Evolutionary conservation across 768 basidiomycete species (phyloP).

Genomic region (Lactifluus subvellereus): DNA sequence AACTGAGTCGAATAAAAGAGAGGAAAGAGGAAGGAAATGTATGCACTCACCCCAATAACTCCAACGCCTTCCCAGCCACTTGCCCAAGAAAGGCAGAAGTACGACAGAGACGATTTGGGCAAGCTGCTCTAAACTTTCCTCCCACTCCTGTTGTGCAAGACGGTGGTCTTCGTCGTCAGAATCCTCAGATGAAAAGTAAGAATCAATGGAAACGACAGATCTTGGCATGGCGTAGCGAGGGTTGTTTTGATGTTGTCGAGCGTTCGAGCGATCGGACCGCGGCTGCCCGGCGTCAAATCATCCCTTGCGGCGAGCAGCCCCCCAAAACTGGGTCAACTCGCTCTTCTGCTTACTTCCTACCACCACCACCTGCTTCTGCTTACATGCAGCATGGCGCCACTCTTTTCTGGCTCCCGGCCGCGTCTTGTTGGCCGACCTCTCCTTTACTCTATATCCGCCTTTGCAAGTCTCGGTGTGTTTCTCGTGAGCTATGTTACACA

Average conservation of each 20-base stretch:
- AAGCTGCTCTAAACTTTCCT: slow-evolving; percentile 81
- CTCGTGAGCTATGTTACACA: slow-evolving; percentile 46
- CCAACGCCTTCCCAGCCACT: slow-evolving; percentile 82
- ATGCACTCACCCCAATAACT: slow-evolving; percentile 71
- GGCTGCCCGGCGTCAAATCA: not conserved
- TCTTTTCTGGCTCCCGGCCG: slow-evolving; percentile 31
- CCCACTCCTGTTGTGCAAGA: slow-evolving; percentile 86
- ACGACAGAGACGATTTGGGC: slow-evolving; percentile 76
- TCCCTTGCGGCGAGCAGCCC: too few relatives aligned
- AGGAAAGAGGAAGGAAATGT: not conserved
- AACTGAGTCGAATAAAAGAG: not conserved
- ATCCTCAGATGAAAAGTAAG: slow-evolving; percentile 39
- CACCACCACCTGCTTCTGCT: slow-evolving; percentile 11
- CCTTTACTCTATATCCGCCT: slow-evolving; percentile 73
- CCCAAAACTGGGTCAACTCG: slow-evolving; percentile 2
- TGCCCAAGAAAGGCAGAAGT: slow-evolving; percentile 80
- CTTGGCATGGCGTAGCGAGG: slow-evolving; percentile 43
- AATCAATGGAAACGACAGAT: slow-evolving; percentile 58
- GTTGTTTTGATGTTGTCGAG: not conserved
- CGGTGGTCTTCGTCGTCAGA: slow-evolving; percentile 69
- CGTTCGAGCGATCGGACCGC: slow-evolving; percentile 4
- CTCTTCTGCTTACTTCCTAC: slow-evolving; percentile 5
- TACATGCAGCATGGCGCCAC: slow-evolving; percentile 51
- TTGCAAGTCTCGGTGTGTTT: slow-evolving; percentile 81
- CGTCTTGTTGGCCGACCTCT: slow-evolving; percentile 73